Evolutionary conservation across 805 yeast species (phyloP), one percentile per base, ranked within the genome.

Genomic region (Saccharomycopsis babjevae): DNA sequence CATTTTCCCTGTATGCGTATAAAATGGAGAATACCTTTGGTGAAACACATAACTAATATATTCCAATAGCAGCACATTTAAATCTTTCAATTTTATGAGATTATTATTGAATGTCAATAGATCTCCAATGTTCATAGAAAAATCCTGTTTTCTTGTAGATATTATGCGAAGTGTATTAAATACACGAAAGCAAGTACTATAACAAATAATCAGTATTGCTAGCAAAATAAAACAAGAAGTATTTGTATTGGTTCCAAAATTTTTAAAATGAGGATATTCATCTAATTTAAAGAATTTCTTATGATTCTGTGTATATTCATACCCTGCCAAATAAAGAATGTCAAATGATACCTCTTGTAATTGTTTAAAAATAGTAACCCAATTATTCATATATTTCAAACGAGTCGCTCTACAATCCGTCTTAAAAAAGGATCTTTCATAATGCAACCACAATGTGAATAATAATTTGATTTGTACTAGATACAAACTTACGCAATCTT

Each of bases 191-290:
- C 57, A 36, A 5, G 13, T 10, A 38, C 54, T 46, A 30, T 57
- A 42, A 25, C 34, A 39, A 39, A 36, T n/a, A 50, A 55, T 25
- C 58, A 54, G 46, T 46, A 55, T 6, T 34, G 38, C n/a, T 52
- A 36, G 40, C 36, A 32, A 55, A 54, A 36, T 20, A 34, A 22
- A 54, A 34, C 52, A n/a, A 3, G 39, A 22, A 16, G n/a, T 46
- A 39, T 38, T 22, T 28, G 58, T 42, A 30, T 59, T 28, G 8
- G 55, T 22, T 54, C 60, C 38, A 58, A 58, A 36, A 38, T 58
- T 55, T 30, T 58, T 58, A 56, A 54, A 58, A 10, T 32, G 18
- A 18, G 25, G 46, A 18, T 38, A n/a, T 30, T 18, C 30, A 56
- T 46, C 25, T 4, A 32, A 20, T 38, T 56, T 55, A 11, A 61